Base-by-base conservation (phyloP, 2,329 filamentous ascomycete genomes). In the Metarhizium robertsii region DNA sequence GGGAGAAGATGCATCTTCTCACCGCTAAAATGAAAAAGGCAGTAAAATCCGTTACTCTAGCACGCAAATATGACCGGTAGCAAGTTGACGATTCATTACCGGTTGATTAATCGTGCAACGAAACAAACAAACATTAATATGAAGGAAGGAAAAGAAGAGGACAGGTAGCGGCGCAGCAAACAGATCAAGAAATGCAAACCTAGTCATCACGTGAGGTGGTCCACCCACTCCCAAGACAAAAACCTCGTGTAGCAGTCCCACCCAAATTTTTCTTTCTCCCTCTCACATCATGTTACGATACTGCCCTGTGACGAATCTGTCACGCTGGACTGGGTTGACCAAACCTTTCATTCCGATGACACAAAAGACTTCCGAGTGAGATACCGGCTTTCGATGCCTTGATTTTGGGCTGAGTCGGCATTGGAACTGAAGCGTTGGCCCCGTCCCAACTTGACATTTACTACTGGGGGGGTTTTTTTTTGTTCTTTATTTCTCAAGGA, bases 21-120 rank as follows among this genome's bases (percentile, higher is more conserved):
- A 58, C 57, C 60, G 53, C 42, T 58, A 55, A 46, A 56, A 60
- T 40, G 54, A 59, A 63, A 64, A 57, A 57, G 59, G 61, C 58
- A 61, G 59, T 57, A 59, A 57, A 63, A 57, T 65, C 68, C 65
- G 60, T 79, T 73, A 58, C 57, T 83, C 78, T 82, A 65, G 79
- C 79, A 81, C 76, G 71, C 69, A 79, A 79, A 80, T 81, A 79
- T 83, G 79, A 83, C 79, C 79, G 74, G 73, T 65, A 73, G 69
- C 66, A 72, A 79, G 75, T 80, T 69, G 71, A 67, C 56, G 69
- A 73, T 63, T 79, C 69, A 66, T 71, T 65, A 72, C 71, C 76
- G 78, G 78, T 83, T 83, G 79, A 83, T 83, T 82, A 76, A 75
- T 80, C 72, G 77, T 81, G 79, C 79, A 55, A 55, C 64, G 61